Evolutionary conservation across 2,329 filamentous ascomycete genomes (phyloP).

Genomic region (Colletotrichum nymphaeae): DNA sequence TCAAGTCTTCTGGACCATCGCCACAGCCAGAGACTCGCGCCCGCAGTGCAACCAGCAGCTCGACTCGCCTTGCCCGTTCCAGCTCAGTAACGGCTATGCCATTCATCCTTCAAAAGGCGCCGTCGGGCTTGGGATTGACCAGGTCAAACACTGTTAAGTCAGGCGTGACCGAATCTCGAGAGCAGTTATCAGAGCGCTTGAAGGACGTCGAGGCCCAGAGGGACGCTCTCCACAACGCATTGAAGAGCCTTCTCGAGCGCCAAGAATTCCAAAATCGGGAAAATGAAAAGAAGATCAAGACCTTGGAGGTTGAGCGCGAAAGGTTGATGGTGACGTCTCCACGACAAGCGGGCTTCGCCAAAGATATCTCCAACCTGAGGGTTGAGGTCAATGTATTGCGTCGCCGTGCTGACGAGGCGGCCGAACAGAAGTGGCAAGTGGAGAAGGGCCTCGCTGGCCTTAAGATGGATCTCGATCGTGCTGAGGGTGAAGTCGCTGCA

Average conservation of each 20-base stretch:
- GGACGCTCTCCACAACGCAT: conserved; percentile 88
- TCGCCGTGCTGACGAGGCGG: conserved; percentile 88
- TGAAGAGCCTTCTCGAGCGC: conserved; percentile 86
- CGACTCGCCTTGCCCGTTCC: conserved; percentile 64
- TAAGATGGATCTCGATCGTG: conserved; percentile 96
- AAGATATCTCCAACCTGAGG: conserved; percentile 82
- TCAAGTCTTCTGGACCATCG: conserved; percentile 56
- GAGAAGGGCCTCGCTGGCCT: conserved; percentile 89
- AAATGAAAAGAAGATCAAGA: conserved; percentile 82
- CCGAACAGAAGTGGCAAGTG: conserved; percentile 96
- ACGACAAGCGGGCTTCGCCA: conserved; percentile 82
- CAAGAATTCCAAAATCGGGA: conserved; percentile 88
- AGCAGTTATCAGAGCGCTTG: conserved; percentile 80
- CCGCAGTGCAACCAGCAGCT: conserved; percentile 40
- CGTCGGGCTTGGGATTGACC: conserved; percentile 58
- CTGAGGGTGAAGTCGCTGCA: conserved; percentile 91
- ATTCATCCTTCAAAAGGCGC: conserved; percentile 51
- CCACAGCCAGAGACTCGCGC: conserved; percentile 27
- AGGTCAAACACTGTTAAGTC: conserved; percentile 70
- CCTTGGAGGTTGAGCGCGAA: conserved; percentile 83
- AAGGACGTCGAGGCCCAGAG: conserved; percentile 95
- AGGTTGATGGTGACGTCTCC: conserved; percentile 76
- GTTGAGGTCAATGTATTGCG: conserved; percentile 88
- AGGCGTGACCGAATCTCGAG: conserved; percentile 64
- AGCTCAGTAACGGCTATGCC: conserved; percentile 72